Conservation (phyloP, 1,284 basidiomycete species). For the Cystobasidiaceae sp. region DNA sequence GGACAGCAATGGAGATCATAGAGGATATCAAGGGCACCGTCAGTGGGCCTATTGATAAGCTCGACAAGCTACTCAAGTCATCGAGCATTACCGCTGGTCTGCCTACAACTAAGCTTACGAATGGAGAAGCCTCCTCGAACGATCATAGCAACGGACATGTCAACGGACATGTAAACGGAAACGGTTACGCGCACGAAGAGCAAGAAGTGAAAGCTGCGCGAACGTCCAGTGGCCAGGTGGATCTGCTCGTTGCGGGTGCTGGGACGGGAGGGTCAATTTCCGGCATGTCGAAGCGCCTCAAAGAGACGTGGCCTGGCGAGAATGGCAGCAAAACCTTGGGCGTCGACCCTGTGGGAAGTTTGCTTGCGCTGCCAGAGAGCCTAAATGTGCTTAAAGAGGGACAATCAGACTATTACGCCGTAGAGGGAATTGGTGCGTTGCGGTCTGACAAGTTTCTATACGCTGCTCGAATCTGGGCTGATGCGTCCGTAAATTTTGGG, state of each 20-base stretch:
- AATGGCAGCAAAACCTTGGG: slow-evolving; percentile 67
- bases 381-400: slow-evolving; percentile 57
- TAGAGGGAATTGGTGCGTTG: slow-evolving; percentile 89
- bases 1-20: slow-evolving; percentile 85
- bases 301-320: slow-evolving; percentile 56
- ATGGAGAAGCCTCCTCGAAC: too few species aligned
- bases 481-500: too few species aligned
- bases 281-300: slow-evolving; percentile 77
- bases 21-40: slow-evolving; percentile 46
- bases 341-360: slow-evolving; percentile 88
- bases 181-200: too few species aligned
- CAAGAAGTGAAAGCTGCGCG: slow-evolving; percentile 34
- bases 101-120: slow-evolving; percentile 5
- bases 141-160: neutral
- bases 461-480: too few species aligned
- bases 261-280: slow-evolving; percentile 94
- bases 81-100: neutral
- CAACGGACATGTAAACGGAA: too few species aligned
- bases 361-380: slow-evolving; percentile 67
- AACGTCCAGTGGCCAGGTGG: slow-evolving; percentile 58
- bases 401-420: slow-evolving; percentile 62
- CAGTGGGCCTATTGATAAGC: neutral
- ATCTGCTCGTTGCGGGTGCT: slow-evolving; percentile 78
- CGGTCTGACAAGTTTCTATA: too few species aligned
- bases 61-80: slow-evolving; percentile 6